Conservation (phyloP, 202 grass and related monocot species). For the Digitaria exilis region DNA sequence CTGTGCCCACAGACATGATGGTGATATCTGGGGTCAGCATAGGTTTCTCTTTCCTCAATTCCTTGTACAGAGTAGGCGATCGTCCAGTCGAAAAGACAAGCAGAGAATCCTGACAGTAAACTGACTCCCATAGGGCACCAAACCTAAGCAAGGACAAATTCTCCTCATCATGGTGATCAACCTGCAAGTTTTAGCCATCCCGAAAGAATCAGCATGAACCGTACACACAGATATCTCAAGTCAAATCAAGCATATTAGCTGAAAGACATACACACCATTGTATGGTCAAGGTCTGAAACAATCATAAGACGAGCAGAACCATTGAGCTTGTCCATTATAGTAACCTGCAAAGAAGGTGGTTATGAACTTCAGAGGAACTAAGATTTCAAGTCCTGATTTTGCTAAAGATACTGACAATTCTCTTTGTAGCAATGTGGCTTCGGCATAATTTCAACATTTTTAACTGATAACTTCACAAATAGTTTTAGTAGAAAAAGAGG, state of each 20-base stretch:
- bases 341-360: constrained; percentile 29
- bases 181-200: constrained; percentile 46
- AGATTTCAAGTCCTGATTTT: neutral
- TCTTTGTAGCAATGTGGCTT: no score
- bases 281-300: constrained; percentile 94
- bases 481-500: neutral
- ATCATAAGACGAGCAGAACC: constrained; percentile 86
- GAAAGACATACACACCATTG: constrained; percentile 62
- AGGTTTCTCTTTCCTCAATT: constrained; percentile 96
- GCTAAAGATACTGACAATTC: no score
- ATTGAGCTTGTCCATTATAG: constrained; percentile 75
- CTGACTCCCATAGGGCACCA: constrained; percentile 86
- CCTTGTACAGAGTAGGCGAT: constrained; percentile 84
- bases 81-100: constrained; percentile 92
- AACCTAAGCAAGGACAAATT: constrained; percentile 90
- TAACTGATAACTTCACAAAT: neutral
- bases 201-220: constrained; percentile 4
- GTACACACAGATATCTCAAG: neutral
- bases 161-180: constrained; percentile 91
- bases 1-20: constrained; percentile 94
- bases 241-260: neutral
- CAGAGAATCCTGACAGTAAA: constrained; percentile 79
- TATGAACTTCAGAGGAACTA: constrained; percentile 8
- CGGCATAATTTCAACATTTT: neutral
- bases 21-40: constrained; percentile 93